Base-by-base conservation (phyloP, 73 alveolate genomes). In the Paramecium octaurelia region DNA sequence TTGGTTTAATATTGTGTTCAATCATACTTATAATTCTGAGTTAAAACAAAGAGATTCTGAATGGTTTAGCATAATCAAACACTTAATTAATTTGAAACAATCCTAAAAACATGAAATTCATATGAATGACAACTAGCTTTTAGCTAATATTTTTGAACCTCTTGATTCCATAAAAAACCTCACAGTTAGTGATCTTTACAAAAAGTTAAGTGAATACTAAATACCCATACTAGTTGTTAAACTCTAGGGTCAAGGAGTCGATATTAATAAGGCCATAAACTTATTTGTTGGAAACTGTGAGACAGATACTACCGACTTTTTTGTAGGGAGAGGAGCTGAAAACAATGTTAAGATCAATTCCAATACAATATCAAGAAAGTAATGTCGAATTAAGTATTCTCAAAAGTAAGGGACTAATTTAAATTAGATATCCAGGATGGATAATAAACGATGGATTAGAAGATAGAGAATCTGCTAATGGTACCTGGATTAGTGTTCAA, bases 381-480 rank as follows among this genome's bases (percentile, higher is more conserved):
- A 73, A 73, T 14, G 60, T 36, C 18, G 87, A 3, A 3, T 73
- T 16, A 16, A 36, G 20, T 34, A 73, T 18, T 40, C 34, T 8
- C 12, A 34, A 2, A 73, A 73, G 87, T 73, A 73, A 73, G 48
- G 12, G 48, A 7, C 8, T 40, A 73, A 73, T 21, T 29, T 36
- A 1, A 36, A 3, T 16, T 73, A 73, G 87, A 73, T 16, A 3
- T n/a, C 20, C 40, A 1, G 29, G 16, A 35, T 73, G 87, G 87
- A 12, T 73, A 12, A 38, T 73, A 10, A 21, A 23, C 40, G 87
- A 73, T 35, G 87, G 87, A 31, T 73, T 43, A 4, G 14, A 0
- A 36, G 59, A 36, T 73, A 31, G 87, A 34, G 87, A 73, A 14
- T 73, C 87, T 34, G 87, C 87, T 10, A 73, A 73, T 38, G 87